Evolutionary conservation across 805 yeast species (phyloP), one percentile per base, ranked within the genome.

Genomic region (Saccharomyces cerevisiae): DNA sequence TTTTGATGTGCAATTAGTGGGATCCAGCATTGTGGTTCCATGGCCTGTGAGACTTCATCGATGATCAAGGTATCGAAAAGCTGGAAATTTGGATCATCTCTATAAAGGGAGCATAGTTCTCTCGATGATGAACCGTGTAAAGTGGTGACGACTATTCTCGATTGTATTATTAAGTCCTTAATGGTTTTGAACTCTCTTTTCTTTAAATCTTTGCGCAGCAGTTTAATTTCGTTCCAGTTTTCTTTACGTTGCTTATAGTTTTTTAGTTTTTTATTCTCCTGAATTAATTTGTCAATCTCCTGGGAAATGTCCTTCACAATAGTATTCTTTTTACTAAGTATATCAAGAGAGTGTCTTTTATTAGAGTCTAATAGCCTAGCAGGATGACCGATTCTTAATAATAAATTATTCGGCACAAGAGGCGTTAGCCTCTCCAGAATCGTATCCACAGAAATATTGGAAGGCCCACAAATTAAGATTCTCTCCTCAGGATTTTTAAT

Each of bases 1-100:
- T 76, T 72, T 8, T 81, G 77, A 62, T 87, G 92, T 41, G 79
- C 78, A 3, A 89, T 75, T 6, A 94, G 57, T 0, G 99, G 97
- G 26, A 92, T 90, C 97, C 97, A 91, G 63, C 97, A 90, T 60
- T 92, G 96, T 1, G 97, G 96, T 64, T 92, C 97, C 53, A 92
- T 71, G 10, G 97, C 79, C 68, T 92, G 99, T 0, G 97, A 89
- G 0, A 92, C 97, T 69, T 92, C 99, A 70, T 92, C 99, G 36
- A 92, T 91, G 11, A 94, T 87, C 31, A 92, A 75, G 0, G 96
- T 82, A 59, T 88, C 89, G 64, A 92, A 89, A 11, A 83, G 65
- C 31, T 69, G 66, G 4, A 70, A 65, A 1, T 55, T 59, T 1
- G 66, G 68, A 36, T 58, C 60, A 31, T 52, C 49, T 5, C 67